Base-by-base conservation (phyloP, 1,284 basidiomycete genomes). In the Rhodotorula sp. region DNA sequence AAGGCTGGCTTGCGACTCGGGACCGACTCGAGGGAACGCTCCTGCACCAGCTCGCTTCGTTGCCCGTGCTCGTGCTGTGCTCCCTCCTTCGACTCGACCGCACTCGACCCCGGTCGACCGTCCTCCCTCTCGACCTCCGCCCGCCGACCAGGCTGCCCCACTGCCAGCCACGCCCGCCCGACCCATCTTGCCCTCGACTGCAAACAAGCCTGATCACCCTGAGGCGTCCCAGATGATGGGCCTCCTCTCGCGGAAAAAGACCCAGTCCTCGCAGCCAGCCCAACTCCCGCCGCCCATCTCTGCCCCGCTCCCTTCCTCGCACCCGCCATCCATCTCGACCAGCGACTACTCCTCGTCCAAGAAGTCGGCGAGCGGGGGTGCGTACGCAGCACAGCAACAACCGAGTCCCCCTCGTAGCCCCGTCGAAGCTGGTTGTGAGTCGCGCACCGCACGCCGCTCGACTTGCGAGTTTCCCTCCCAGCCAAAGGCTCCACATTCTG, bases 231-330 rank as follows among this genome's bases (percentile, higher is more conserved):
- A 44, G 39, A 27, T 39, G 24, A 74, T 74, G 73, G 73, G 73
- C 10, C 63, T 74, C 36, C 66, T 74, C 48, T 70, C 67, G 19
- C 70, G 70, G 60, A 74, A 74, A 62, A 74, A 74, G 70, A 54
- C 64, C 34, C 55, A 65, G 8, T 11, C 61, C 3, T n/a, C 39
- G 27, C 55, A 24, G 24, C 34, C 55, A 6, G 36, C 55, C 27
- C 20, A 48, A 19, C 36, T 62, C 6, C 66, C 72, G 30, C 73
- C 73, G 2, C 27, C 70, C 47, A 74, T 74, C 67, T 72, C 70
- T 20, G 68, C 56, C 8, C 70, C 70, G 10, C 57, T 74, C 39
- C 55, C 68, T 8, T 13, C 47, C 17, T 44, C 60, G 6, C 15
- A 59, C 17, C 59, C 52, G 52, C 59, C 68, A 2, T 30, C 65